Evolutionary conservation across 345 rosid genomes (phyloP).

Genomic region (Citrus maxima): DNA sequence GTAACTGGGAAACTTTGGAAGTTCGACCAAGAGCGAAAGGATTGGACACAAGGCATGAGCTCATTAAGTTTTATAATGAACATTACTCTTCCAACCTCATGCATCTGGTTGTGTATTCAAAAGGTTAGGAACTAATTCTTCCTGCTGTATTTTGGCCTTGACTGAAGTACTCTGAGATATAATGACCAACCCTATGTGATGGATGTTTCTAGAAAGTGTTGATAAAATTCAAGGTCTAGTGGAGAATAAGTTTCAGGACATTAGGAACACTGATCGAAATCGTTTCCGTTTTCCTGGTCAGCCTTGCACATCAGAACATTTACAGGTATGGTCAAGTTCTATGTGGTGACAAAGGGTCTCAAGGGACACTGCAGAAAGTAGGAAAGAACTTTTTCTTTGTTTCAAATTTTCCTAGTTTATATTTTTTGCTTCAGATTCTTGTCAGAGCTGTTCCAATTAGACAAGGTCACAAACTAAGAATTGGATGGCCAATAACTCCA

Average conservation of each 20-base stretch:
- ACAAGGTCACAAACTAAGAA: slow-evolving; percentile 73
- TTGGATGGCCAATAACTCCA: slow-evolving; percentile 85
- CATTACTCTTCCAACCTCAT: slow-evolving; percentile 89
- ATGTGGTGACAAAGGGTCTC: slow-evolving; percentile 1
- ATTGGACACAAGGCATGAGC: slow-evolving; percentile 72
- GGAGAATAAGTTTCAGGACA: slow-evolving; percentile 67
- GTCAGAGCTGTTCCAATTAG: slow-evolving; percentile 78
- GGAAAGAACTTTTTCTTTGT: background rate
- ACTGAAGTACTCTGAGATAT: slow-evolving; percentile 1
- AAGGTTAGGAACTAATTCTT: slow-evolving; percentile 46
- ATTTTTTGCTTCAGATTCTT: slow-evolving; percentile 58
- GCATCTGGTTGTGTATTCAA: slow-evolving; percentile 82
- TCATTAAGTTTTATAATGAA: slow-evolving; percentile 75
- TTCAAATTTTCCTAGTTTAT: background rate
- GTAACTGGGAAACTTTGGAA: slow-evolving; percentile 84
- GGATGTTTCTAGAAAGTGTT: slow-evolving; percentile 59
- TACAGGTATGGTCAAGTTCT: slow-evolving; percentile 50
- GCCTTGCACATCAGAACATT: slow-evolving; percentile 77
- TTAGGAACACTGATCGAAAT: slow-evolving; percentile 48
- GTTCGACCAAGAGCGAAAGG: slow-evolving; percentile 80
- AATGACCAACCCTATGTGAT: slow-evolving; percentile 16
- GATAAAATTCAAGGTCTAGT: slow-evolving; percentile 64
- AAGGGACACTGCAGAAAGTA: background rate
- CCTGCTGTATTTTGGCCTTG: background rate
- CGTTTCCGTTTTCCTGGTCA: slow-evolving; percentile 61